Evolutionary conservation across 805 yeast species (phyloP), one percentile per base, ranked within the genome.

Genomic region (Saturnispora quitensis): DNA sequence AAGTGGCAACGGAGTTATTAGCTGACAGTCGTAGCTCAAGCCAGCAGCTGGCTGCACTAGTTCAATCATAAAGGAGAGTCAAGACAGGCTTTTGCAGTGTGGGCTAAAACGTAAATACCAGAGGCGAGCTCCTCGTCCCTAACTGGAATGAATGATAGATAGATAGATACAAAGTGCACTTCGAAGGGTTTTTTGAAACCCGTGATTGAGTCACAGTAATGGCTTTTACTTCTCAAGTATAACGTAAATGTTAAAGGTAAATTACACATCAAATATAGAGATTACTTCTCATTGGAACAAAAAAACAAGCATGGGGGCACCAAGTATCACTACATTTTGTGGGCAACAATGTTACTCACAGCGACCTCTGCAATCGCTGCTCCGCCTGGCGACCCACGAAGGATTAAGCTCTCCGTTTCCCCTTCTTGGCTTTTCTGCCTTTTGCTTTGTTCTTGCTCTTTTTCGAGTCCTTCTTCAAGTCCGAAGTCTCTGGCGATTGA

Each of bases 371-470:
- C 42, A 38, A 12, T 20, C 9, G 42, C 42, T 18, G 42, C 24
- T 7, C 42, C 42, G 15, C 42, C 42, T 7, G 42, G 42, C 3
- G 42, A 38, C 15, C 42, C 42, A 38, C 42, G 42, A 5, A 38
- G 42, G 4, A 38, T 18, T 20, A 38, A n/a, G 42, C 42, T 38
- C 22, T 38, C 42, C 47, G 62, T 68, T 31, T 53, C 65, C 33
- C 12, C 47, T 33, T 18, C 58, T 64, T 24, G 58, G 54, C 38
- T 53, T 45, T 6, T 50, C 13, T 38, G 42, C 42, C 42, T 38
- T 38, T 38, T 8, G 42, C 22, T 50, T 49, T 60, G 52, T 3
- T 56, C 55, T 17, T 51, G 57, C 40, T 54, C 57, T 18, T 18
- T 9, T 38, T 38, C 42, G 22, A 38, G 25, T 38, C 13, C 42